Base-by-base conservation (phyloP, 192 early-diverging fungal species). In the Gigaspora rosea region DNA sequence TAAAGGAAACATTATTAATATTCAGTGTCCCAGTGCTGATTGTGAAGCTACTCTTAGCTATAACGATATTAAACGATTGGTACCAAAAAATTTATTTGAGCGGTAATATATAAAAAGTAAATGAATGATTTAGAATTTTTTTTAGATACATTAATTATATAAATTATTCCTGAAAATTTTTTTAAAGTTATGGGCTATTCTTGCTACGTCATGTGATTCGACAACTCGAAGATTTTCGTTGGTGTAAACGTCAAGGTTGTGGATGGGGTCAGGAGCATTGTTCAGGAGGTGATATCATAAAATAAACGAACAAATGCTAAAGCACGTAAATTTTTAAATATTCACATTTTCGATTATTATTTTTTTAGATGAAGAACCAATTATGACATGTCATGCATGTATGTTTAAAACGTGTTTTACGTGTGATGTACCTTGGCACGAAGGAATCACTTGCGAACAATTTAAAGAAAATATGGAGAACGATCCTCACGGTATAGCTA, bases 301-400 rank as follows among this genome's bases (percentile, higher is more conserved):
- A 8, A 4, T 7, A 50, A 54, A 41, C 2, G 3, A 41, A 41
- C 41, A 41, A 41, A 41, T 41, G 41, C 41, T 41, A 41, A 41
- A 41, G 7, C 41, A 41, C 2, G 27, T 27, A 27, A 27, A 27
- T 27, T 27, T 27, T 27, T 41, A 41, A 41, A 6, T 6, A 41
- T 41, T 41, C 2, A 41, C 7, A 3, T 7, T 41, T 41, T 41
- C 7, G 41, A 7, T 41, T 41, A 41, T 41, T 27, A 0, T 41
- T 41, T 41, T 35, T 22, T 33, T 13, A 74, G 72, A 74, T 63
- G 58, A 62, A 2, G 32, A 5, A 4, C 72, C 72, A 20, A 63
- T 74, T 22, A 63, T 74, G 22, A 74, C 72, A 22, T 74, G 72
- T 49, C 11, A 62, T n/a, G 72, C 72, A 4, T 74, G 72, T 49